Evolutionary conservation across 495 filamentous ascomycete species (phyloP).

Genomic region (Tuber calosporum): DNA sequence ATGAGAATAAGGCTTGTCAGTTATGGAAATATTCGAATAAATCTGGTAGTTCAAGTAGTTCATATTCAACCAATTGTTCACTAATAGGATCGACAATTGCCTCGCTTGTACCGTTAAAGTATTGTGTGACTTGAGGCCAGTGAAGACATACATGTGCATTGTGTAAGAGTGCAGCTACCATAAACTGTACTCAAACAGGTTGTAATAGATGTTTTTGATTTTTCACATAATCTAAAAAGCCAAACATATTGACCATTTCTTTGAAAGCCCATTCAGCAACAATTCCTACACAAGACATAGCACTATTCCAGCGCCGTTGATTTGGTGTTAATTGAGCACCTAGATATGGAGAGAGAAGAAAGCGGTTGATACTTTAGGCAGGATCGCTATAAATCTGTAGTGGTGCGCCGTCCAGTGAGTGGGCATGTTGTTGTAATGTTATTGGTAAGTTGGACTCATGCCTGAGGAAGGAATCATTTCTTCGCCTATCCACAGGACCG

Average conservation of each 20-base stretch:
- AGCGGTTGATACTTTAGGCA: conserved; percentile 1
- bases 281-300: conserved; percentile 6
- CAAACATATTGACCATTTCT: conserved; percentile 4
- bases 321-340: background rate
- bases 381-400: conserved; percentile 9
- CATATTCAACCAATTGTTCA: too few relatives aligned
- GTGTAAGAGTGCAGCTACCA: conserved; percentile 9
- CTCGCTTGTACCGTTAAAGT: background rate
- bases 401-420: background rate
- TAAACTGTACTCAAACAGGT: conserved; percentile 7
- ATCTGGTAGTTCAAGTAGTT: too few relatives aligned
- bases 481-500: conserved; percentile 6
- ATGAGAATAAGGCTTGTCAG: too few relatives aligned
- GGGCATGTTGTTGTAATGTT: conserved; percentile 4
- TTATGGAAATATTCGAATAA: too few relatives aligned
- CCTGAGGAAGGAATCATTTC: conserved; percentile 11
- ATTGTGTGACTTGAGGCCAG: conserved; percentile 9
- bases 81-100: too few relatives aligned
- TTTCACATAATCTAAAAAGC: conserved; percentile 1
- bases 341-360: conserved; percentile 5
- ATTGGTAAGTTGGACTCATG: background rate
- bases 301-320: conserved; percentile 3
- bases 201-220: background rate
- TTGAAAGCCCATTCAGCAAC: conserved; percentile 19
- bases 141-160: conserved; percentile 16